Evolutionary conservation across 1,139 yeast genomes (phyloP), one percentile per base, ranked within the genome.

Genomic region (Yueomyces sp.): DNA sequence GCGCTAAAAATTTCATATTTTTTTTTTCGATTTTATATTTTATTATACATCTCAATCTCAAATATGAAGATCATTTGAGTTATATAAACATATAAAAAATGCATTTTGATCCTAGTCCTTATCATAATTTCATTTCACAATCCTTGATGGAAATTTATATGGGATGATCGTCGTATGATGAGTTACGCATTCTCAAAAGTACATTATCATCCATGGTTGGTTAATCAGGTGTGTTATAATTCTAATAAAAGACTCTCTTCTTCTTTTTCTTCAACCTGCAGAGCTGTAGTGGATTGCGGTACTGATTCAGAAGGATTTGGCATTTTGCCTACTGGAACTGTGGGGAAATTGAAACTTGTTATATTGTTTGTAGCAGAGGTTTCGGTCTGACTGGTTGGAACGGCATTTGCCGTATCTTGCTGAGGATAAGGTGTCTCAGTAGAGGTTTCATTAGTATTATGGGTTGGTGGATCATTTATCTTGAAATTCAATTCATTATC

Each of bases 281-380:
- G 19, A 19, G 19, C 19, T 19, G 19, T 19, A 19, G 19, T 19
- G 19, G 19, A 19, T 19, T 38, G 37, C 8, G 9, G 31, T 38
- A 34, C 38, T 8, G 32, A 25, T n/a, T 48, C 50, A 6, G 44
- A 37, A 12, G 43, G 45, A 7, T 52, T 33, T 5, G 8, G 51
- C 7, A 61, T 43, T 41, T 57, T 64, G 19, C 50, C 53, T n/a
- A 54, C 46, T 2, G 70, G 70, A 2, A 65, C 69, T 29, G 64
- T 57, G 30, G 70, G 70, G 46, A 66, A 66, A 41, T 62, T 56
- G 43, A 57, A 59, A 40, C 59, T 58, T 0, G 68, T 65, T 25
- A 65, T 63, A 42, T 59, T 59, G 11, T 43, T 40, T 12, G 44
- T 38, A 36, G 45, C 39, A 9, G 29, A 19, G 3, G 32, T 31